Base-by-base conservation (phyloP, 495 filamentous ascomycete genomes). In the Saxophila tyrrhenica region DNA sequence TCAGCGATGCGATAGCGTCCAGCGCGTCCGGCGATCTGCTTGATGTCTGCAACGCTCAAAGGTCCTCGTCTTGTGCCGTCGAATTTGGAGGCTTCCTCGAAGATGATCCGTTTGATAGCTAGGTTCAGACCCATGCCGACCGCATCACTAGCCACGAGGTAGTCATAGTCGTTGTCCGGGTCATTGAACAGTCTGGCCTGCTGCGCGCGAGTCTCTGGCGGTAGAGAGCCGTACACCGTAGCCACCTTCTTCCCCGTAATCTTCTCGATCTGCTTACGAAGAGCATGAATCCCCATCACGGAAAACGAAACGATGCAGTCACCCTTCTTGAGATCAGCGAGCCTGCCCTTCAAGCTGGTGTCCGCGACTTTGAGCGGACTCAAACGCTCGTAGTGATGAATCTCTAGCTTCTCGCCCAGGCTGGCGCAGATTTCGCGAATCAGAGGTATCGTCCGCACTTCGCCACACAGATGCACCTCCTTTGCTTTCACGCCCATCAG, bases 101-200 rank as follows among this genome's bases (percentile, higher is more conserved):
- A 96, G 51, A 99, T 78, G 56, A 99, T 73, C 35, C 92, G 85
- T 62, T 88, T 94, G 70, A 92, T 84, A 64, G 87, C 89, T 71
- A 99, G 64, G 67, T 99, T 99, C 25, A 99, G 70, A 1, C 92
- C 92, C 92, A 99, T 99, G 21, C 92, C 92, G 58, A 99, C 88
- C 21, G 92, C 92, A 67, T 99, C 92, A 60, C 89, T 95, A 16
- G 92, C 92, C 23, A 91, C 87, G 3, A 99, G 73, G 57, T 83
- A 89, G 60, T 99, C 89, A 65, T 95, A 99, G 38, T 94, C 90
- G 67, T 87, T 97, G 64, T 92, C 71, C 0, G 85, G 88, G 58
- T 96, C 87, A 61, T 98, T 98, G 74, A 98, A 98, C 1, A 95
- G 76, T 22, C 75, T 76, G 7, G 92, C 92, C 70, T 99, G 92